A percentile compares a stretch with the other conserved stretches of the same genome.
phyloP scores from a whole-genome alignment of 768 basidiomycete species.

The Cystofilobasidium macerans region DNA sequence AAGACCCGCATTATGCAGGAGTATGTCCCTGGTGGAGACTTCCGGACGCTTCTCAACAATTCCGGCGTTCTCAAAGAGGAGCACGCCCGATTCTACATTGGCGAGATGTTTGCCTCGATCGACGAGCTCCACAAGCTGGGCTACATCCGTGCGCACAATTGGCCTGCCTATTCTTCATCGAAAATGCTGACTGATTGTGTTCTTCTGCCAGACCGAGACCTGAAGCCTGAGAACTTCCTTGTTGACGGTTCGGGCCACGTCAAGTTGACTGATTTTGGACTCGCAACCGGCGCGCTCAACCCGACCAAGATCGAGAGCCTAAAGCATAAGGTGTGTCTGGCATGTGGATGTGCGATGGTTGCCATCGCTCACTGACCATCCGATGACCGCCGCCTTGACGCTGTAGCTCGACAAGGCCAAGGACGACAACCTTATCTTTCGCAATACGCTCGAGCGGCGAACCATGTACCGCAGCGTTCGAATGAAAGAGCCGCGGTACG shows the following conservation, averaged over 20 bases:
- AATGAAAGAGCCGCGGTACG: conserved; percentile 79
- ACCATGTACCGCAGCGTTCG: conserved; percentile 89
- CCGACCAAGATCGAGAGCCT: conserved; percentile 88
- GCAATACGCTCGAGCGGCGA: conserved; percentile 86
- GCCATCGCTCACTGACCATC: background rate
- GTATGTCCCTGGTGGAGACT: conserved; percentile 97
- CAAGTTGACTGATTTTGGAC: conserved; percentile 88
- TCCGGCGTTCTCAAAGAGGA: conserved; percentile 96
- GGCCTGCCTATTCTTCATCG: background rate
- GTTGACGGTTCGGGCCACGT: conserved; percentile 93
- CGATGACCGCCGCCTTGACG: background rate
- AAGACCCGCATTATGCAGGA: conserved; percentile 46
- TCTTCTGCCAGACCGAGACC: conserved; percentile 17
- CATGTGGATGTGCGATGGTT: background rate
- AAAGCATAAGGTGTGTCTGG: conserved; percentile 62
- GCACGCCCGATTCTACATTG: conserved; percentile 90
- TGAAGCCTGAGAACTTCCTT: conserved; percentile 70
- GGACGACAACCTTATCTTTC: conserved; percentile 75
- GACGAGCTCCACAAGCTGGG: conserved; percentile 92
- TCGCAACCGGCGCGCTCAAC: conserved; percentile 91
- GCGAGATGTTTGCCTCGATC: conserved; percentile 93
- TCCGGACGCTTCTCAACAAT: conserved; percentile 92
- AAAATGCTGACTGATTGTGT: background rate
- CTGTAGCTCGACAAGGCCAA: conserved; percentile 86
- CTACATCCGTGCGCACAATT: conserved; percentile 58